Evolutionary conservation across 768 basidiomycete genomes (phyloP), one percentile per base, ranked within the genome.

Genomic region (Pisolithus tinctorius): DNA sequence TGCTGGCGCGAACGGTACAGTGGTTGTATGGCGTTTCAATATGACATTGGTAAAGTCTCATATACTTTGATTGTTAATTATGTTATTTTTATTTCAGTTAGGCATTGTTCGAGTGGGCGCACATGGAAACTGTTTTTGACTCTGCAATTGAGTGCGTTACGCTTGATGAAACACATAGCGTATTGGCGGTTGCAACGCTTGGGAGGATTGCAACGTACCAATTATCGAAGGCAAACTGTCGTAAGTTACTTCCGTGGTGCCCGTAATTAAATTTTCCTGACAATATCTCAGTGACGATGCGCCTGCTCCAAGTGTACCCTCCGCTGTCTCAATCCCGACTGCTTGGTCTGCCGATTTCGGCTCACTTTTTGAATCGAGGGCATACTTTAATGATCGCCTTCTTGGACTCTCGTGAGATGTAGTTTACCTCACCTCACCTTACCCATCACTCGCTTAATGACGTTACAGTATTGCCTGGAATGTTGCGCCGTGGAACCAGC

Each of bases 351-450:
- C 20, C 41, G 9, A 50, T 40, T 27, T 42, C 26, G 1, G 42
- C 23, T 13, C 49, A 50, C 20, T 50, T 50, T 31, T 50, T 41
- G 11, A 13, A 31, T 42, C 14, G 31, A 45, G 49, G 36, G n/a
- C 38, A 34, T 34, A 30, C 3, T 29, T 23, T 50, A 17, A 42
- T 50, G 40, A 16, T 50, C 7, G 10, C 40, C 20, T 43, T 44
- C 31, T 31, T 50, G 16, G 49, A 50, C 30, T 40, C 49, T 20
- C 26, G 27, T 40, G 49, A 50, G 39, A 44, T 50, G 49, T 31
- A 29, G 29, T 13, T 34, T 2, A 8, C 9, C 16, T 34, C 10
- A 16, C 27, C 14, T 20, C 39, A 29, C 4, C 25, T 14, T 29
- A n/a, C 6, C 11, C 10, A 26, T n/a, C 13, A 31, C 29, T 27